Conservation (phyloP, 2,329 filamentous ascomycete species). For the Neonectria punicea region DNA sequence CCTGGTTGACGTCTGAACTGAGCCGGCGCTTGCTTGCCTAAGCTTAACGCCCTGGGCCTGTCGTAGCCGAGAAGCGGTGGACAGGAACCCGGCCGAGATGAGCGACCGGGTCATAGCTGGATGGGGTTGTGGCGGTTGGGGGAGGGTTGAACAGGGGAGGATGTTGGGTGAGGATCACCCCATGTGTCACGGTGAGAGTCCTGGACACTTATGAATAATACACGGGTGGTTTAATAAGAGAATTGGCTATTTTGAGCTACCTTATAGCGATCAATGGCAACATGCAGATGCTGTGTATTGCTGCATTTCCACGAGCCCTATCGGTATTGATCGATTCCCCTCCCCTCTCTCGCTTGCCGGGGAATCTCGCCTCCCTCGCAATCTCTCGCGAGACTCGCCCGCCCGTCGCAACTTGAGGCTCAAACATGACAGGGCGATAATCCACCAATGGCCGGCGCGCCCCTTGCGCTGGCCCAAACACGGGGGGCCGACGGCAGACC, state of each 20-base stretch:
- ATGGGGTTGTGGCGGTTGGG: too few species aligned
- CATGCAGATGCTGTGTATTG: background rate
- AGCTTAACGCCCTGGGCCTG: slow-evolving; percentile 12
- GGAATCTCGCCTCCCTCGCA: slow-evolving; percentile 15
- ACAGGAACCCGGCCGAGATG: slow-evolving; percentile 7
- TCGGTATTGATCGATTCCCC: slow-evolving; percentile 1
- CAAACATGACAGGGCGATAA: slow-evolving; percentile 38
- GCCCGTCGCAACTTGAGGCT: slow-evolving; percentile 39
- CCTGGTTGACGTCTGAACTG: background rate
- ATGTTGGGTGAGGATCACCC: slow-evolving; percentile 1
- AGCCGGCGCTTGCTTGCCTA: background rate
- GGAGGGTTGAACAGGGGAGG: background rate
- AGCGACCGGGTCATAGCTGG: background rate
- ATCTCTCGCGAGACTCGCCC: slow-evolving; percentile 17
- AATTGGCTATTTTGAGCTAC: background rate
- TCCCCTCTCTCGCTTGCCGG: background rate
- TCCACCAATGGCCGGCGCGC: slow-evolving; percentile 40
- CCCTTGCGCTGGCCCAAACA: slow-evolving; percentile 45
- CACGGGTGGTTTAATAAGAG: too few species aligned
- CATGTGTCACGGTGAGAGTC: background rate
- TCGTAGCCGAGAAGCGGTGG: slow-evolving; percentile 7
- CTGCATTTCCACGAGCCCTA: background rate
- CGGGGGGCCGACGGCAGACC: background rate
- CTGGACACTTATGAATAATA: too few species aligned
- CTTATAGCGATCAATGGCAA: background rate